Evolutionary conservation across 2,329 filamentous ascomycete species (phyloP).

Genomic region (Trichoderma atrobrunneum): DNA sequence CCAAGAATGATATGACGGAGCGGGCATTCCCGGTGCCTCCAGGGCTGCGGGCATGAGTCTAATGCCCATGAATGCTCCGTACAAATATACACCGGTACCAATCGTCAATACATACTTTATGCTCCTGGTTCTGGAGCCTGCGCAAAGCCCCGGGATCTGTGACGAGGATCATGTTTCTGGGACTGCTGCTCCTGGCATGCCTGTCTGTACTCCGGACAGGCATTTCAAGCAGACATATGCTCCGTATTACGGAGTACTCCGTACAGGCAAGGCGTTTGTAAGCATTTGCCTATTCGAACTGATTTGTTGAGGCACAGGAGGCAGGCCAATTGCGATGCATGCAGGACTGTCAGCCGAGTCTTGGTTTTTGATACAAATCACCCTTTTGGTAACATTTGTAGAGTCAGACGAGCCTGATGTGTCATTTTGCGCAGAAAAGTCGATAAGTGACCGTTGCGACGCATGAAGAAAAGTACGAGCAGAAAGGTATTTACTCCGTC

Average conservation of each 20-base stretch:
- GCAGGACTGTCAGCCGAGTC: conserved; percentile 1
- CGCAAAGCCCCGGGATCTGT: conserved; percentile 14
- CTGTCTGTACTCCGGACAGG: neutral
- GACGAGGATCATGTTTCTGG: conserved; percentile 8
- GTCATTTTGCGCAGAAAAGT: conserved; percentile 18
- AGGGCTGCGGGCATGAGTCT: neutral
- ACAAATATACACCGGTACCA: neutral
- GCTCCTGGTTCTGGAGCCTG: neutral
- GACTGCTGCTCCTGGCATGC: neutral
- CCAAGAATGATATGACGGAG: neutral
- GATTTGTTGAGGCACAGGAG: neutral
- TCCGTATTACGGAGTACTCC: neutral
- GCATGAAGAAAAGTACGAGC: neutral
- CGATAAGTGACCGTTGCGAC: conserved; percentile 22
- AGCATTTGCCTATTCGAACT: neutral
- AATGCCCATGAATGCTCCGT: neutral
- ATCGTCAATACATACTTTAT: neutral
- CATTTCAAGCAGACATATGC: neutral
- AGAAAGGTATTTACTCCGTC: neutral
- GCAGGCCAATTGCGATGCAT: neutral
- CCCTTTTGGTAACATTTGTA: neutral
- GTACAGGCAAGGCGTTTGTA: neutral
- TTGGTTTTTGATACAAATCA: neutral
- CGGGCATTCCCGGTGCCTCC: neutral
- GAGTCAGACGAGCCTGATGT: conserved; percentile 21